phyloP scores from a whole-genome alignment of 2,329 filamentous ascomycete genomes.

The Penicillium palitans region DNA sequence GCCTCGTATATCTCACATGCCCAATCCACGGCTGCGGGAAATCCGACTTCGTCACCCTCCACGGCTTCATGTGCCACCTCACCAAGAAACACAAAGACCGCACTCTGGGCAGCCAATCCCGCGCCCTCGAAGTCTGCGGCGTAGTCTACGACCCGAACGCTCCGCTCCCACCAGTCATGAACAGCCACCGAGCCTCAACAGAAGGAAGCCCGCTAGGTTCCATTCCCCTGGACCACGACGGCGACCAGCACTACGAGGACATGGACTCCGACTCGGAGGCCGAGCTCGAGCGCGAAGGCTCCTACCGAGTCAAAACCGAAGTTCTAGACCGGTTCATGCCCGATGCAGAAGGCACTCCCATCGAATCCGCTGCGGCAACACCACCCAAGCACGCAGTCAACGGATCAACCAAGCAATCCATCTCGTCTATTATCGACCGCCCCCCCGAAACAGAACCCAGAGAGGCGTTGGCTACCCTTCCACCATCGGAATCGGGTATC shows the following conservation, averaged over 20 bases:
- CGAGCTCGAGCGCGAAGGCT: slow-evolving; percentile 27
- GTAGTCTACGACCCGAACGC: slow-evolving; percentile 41
- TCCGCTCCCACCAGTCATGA: slow-evolving; percentile 36
- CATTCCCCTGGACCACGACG: slow-evolving; percentile 31
- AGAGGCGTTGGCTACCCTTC: slow-evolving; percentile 24
- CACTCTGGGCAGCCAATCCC: slow-evolving; percentile 42
- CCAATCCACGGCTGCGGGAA: slow-evolving; percentile 42
- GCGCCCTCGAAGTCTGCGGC: slow-evolving; percentile 43
- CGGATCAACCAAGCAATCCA: slow-evolving; percentile 40
- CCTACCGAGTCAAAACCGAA: slow-evolving; percentile 34
- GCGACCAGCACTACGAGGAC: slow-evolving; percentile 33
- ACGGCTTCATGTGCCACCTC: slow-evolving; percentile 46
- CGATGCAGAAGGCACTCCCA: slow-evolving; percentile 13
- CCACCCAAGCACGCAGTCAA: slow-evolving; percentile 23
- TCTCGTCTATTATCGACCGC: slow-evolving; percentile 43
- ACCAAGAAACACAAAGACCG: slow-evolving; percentile 46
- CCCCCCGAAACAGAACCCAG: slow-evolving; percentile 29
- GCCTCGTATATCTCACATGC: slow-evolving; percentile 42
- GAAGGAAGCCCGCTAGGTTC: slow-evolving; percentile 38
- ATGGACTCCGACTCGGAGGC: slow-evolving; percentile 32
- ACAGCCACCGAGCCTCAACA: slow-evolving; percentile 35
- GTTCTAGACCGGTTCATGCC: slow-evolving; percentile 25
- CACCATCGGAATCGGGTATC: slow-evolving; percentile 24
- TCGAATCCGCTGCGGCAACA: slow-evolving; percentile 14
- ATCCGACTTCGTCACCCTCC: slow-evolving; percentile 44